These are phyloP conservation scores for Chaetomium sp. DNA, from an alignment of 2,329 filamentous ascomycete genomes.

Conservation along the genomic window DNA sequence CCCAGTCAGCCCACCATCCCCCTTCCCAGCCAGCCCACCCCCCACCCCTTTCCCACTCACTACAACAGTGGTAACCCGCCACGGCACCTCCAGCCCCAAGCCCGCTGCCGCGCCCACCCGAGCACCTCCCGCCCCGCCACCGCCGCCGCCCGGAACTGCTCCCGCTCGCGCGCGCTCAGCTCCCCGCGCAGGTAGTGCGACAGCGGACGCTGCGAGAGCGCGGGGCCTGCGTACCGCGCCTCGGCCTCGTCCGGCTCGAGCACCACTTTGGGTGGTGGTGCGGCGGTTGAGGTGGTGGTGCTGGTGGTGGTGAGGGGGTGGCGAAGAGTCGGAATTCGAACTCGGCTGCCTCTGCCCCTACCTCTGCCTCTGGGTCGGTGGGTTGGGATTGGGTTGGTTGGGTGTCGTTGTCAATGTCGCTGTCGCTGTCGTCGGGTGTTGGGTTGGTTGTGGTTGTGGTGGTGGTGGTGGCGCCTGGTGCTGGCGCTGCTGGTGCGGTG, in stretches of 20 bases:
- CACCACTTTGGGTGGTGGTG: conserved; percentile 49
- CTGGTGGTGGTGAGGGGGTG: conserved; percentile 37
- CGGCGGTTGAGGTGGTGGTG: conserved; percentile 32
- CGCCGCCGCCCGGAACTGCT: conserved; percentile 50
- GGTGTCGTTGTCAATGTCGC: conserved; percentile 7
- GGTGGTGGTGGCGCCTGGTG: not conserved
- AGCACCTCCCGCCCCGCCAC: conserved; percentile 57
- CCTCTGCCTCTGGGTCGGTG: not conserved
- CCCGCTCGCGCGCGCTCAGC: conserved; percentile 43
- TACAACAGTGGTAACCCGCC: conserved; percentile 55
- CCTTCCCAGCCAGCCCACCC: not conserved
- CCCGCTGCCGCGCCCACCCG: conserved; percentile 45
- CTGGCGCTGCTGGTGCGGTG: conserved; percentile 1
- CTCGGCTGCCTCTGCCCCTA: conserved; percentile 36
- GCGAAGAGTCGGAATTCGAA: conserved; percentile 64
- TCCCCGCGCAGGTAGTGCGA: conserved; percentile 53
- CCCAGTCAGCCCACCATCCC: not conserved
- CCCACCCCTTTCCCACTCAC: conserved; percentile 35
- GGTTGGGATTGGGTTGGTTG: not conserved
- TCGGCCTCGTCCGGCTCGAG: conserved; percentile 48
- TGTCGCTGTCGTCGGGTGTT: conserved; percentile 34
- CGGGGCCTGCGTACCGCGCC: conserved; percentile 42
- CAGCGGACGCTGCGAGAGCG: conserved; percentile 47
- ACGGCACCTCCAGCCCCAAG: conserved; percentile 63
- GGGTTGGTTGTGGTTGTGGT: not conserved